Evolutionary conservation across 108 stramenopile species (phyloP), one percentile per base, ranked within the genome.

Genomic region (Pseudonitzschia delicatissima): DNA sequence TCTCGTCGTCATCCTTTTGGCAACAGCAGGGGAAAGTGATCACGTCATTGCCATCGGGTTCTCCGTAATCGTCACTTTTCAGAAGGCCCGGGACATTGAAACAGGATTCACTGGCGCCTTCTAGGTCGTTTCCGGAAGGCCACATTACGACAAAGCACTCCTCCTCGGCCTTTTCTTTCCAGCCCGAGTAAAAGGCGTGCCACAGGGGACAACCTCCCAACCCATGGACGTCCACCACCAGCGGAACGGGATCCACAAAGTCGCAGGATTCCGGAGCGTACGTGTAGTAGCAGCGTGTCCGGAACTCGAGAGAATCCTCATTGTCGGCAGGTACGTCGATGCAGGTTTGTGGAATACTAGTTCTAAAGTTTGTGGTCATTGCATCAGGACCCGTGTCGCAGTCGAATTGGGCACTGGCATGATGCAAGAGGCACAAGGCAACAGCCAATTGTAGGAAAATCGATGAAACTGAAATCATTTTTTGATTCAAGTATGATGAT

Each of bases 211-310:
- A 76, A 28, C 45, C 42, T 13, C 18, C 36, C 0, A 53, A 3
- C 3, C 74, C 74, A 37, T 76, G 74, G 5, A 70, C 15, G 23
- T 76, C 67, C 23, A 64, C 25, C 15, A 76, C 74, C 12, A 76
- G 50, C 4, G 74, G 74, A n/a, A 55, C n/a, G n/a, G n/a, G 53
- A 4, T 33, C 4, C 29, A 34, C n/a, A 5, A 28, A n/a, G n/a
- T n/a, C 21, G 47, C 47, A 48, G 29, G 53, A 55, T n/a, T 34
- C 50, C 11, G 74, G 74, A 15, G 70, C 61, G 36, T 48, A 76
- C 6, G 67, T 62, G 31, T 62, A 76, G 40, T 59, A 76, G 26
- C 74, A 76, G 12, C 74, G 47, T 31, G 23, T 15, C 21, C 25
- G 15, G 6, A 29, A 31, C n/a, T 31, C 12, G 15, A n/a, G 6